These are phyloP conservation scores for Deinandra increscens DNA, from an alignment of 129 eudicot species.

Conservation along the genomic window DNA sequence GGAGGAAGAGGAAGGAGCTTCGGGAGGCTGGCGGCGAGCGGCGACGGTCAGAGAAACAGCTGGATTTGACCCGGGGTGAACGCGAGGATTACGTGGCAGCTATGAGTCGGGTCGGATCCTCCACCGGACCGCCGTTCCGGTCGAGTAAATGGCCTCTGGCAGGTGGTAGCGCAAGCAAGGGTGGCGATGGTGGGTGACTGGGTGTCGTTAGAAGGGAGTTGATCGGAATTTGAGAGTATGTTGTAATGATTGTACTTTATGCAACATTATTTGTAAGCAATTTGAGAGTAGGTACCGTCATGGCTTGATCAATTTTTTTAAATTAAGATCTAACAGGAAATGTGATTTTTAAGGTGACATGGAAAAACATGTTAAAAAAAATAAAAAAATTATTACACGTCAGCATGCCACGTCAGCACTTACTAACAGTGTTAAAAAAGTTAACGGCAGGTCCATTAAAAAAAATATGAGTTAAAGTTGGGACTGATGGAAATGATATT, in stretches of 20 bases:
- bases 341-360: too few relatives aligned
- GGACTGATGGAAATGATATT: too few relatives aligned
- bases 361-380: too few relatives aligned
- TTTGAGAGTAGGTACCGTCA: too few relatives aligned
- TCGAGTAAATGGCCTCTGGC: conserved; percentile 27
- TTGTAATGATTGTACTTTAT: conserved; percentile 41
- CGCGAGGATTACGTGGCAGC: conserved; percentile 48
- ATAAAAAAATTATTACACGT: too few relatives aligned
- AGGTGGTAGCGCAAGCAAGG: conserved; percentile 9
- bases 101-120: conserved; percentile 36
- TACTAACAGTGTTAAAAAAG: too few relatives aligned
- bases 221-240: conserved; percentile 47
- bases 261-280: conserved; percentile 18
- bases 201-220: conserved; percentile 21
- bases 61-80: conserved; percentile 39
- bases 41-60: conserved; percentile 68
- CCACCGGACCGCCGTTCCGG: conserved; percentile 33
- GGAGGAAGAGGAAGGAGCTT: conserved; percentile 84
- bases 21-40: conserved; percentile 81
- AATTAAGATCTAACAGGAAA: too few relatives aligned
- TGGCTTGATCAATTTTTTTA: too few relatives aligned
- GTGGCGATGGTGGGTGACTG: conserved; percentile 25
- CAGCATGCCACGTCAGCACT: too few relatives aligned
- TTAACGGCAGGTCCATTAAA: too few relatives aligned
- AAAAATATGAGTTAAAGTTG: too few relatives aligned